Percentiles rank a stretch among this genome's conserved stretches.
phyloP scores from a whole-genome alignment of 2,329 filamentous ascomycete genomes.

The Curvularia spicifera region DNA sequence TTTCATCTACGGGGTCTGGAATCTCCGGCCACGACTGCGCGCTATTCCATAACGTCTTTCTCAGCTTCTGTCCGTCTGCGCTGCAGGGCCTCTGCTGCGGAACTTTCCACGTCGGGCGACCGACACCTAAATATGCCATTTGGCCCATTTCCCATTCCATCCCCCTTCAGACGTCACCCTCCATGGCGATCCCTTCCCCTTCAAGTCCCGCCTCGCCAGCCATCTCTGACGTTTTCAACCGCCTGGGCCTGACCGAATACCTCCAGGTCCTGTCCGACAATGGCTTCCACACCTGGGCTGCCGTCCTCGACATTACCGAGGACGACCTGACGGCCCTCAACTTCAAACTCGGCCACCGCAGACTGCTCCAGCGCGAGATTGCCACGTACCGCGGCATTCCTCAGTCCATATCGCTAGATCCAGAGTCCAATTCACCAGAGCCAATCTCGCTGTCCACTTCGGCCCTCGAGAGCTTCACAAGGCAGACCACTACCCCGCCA shows the following conservation, averaged over 20 bases:
- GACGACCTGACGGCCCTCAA: constrained; percentile 46
- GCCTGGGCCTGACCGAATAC: constrained; percentile 42
- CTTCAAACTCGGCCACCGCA: constrained; percentile 51
- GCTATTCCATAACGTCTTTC: constrained; percentile 15
- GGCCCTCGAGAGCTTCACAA: constrained; percentile 36
- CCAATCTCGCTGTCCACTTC: constrained; percentile 38
- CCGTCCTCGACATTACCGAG: constrained; percentile 51
- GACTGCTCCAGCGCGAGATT: constrained; percentile 50
- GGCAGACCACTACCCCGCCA: constrained; percentile 32
- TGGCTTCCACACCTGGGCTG: constrained; percentile 49
- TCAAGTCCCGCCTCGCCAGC: constrained; percentile 27
- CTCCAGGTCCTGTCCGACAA: constrained; percentile 39
- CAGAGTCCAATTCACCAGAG: constrained; percentile 27
- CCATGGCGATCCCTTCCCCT: constrained; percentile 39
- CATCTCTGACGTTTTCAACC: constrained; percentile 39
- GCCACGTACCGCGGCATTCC: constrained; percentile 46
- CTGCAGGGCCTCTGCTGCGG: constrained; percentile 8
- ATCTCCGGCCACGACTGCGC: constrained; percentile 23
- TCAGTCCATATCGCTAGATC: constrained; percentile 34
- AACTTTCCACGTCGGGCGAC: constrained; percentile 9
- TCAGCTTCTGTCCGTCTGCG: constrained; percentile 12
- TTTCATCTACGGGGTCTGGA: constrained; percentile 22
- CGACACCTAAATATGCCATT: constrained; percentile 18
- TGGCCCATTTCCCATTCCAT: constrained; percentile 22
- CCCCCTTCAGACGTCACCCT: constrained; percentile 26